Evolutionary conservation across 148 eudicot species (phyloP), one percentile per base, ranked within the genome.

Genomic region (Cornus controversa): DNA sequence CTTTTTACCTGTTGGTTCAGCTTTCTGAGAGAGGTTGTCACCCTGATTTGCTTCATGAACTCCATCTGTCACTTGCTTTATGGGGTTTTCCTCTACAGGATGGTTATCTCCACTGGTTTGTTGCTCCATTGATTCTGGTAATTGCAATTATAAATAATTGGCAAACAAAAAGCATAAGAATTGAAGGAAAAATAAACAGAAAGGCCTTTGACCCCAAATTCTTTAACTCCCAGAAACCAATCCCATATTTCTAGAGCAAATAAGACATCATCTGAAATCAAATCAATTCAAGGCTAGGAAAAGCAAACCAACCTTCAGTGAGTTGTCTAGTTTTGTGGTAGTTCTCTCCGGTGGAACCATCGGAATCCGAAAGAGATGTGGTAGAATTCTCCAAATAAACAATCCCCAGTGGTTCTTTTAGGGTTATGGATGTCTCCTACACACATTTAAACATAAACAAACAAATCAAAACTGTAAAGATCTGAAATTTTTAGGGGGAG

Each of bases 331-430:
- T 82, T 74, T 74, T 78, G 67, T 74, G 90, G 53, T 86, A 77
- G 73, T 77, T 83, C 58, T 82, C 80, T 31, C 60, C 71, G 27
- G 75, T 29, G 24, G 78, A 66, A 72, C 60, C 71, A 28, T 75
- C 40, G 24, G 78, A 66, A 72, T 76, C 70, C 0, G 66, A 62
- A 27, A 77, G 72, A 68, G 87, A 77, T 20, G 66, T 14, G 65
- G 54, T 27, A 58, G 85, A 78, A 40, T 83, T 79, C 22, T 87
- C 85, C 14, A 86, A 54, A 80, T 87, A 87, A 63, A 89, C 83
- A 26, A 84, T 58, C 18, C 93, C 94, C 66, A 81, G 74, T 76
- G 93, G 92, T 71, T 84, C 94, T 69, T 87, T 89, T n/a, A 91
- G 79, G 69, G 78, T 50, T 60, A 78, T 40, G 2, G 82, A 54